Conservation (phyloP, 2,329 filamentous ascomycete species). For the Fusarium transvaalense region DNA sequence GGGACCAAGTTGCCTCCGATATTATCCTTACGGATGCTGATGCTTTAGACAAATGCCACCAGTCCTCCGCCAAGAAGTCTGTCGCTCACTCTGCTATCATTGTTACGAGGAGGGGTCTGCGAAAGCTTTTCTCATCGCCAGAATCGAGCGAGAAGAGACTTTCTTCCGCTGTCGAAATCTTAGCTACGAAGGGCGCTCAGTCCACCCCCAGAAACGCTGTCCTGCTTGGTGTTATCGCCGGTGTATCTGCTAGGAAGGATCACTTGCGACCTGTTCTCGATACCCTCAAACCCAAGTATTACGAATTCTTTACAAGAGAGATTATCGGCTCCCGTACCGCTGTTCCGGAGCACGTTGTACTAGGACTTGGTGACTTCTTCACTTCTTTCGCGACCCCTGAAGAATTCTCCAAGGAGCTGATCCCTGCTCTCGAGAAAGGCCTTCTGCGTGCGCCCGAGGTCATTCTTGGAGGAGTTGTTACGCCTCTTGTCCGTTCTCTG, state of each 20-base stretch:
- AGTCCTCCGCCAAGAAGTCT: slow-evolving; percentile 71
- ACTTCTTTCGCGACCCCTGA: slow-evolving; percentile 76
- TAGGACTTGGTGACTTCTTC: slow-evolving; percentile 86
- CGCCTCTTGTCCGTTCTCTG: slow-evolving; percentile 78
- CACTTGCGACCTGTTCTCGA: slow-evolving; percentile 73
- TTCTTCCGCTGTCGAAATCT: slow-evolving; percentile 70
- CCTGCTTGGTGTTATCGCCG: slow-evolving; percentile 87
- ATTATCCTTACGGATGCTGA: slow-evolving; percentile 77
- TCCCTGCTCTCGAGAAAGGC: slow-evolving; percentile 88
- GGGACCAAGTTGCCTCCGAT: slow-evolving; percentile 74
- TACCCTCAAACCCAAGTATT: slow-evolving; percentile 75
- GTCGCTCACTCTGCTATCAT: slow-evolving; percentile 80
- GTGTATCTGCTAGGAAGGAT: slow-evolving; percentile 81
- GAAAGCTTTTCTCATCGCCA: slow-evolving; percentile 74
- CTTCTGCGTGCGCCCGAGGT: slow-evolving; percentile 91
- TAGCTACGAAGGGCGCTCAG: slow-evolving; percentile 76
- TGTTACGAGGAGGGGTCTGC: slow-evolving; percentile 82
- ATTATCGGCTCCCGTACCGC: slow-evolving; percentile 81
- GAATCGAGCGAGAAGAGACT: slow-evolving; percentile 71
- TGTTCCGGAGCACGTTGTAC: slow-evolving; percentile 78
- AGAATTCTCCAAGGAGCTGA: slow-evolving; percentile 80
- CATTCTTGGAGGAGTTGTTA: slow-evolving; percentile 82
- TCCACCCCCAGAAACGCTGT: slow-evolving; percentile 78
- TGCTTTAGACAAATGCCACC: slow-evolving; percentile 81
- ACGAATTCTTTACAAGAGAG: slow-evolving; percentile 87